A percentile compares a stretch with the other conserved stretches of the same genome.
Conservation (phyloP, 2,329 filamentous ascomycete species). For the Paraconiothyrium sp. region DNA sequence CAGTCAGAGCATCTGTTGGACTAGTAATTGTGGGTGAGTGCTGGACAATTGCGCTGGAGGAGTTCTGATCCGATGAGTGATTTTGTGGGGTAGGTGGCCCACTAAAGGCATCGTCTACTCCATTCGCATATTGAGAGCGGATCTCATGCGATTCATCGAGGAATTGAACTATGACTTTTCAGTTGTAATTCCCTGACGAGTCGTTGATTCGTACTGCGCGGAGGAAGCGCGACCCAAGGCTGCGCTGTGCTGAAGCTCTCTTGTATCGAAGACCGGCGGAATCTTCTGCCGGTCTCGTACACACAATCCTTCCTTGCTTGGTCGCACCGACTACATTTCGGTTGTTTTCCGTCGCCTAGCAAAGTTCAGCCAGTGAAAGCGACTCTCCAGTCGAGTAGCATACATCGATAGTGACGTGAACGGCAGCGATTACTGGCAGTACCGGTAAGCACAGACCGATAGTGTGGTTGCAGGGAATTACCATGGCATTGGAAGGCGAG, state of each 20-base stretch:
- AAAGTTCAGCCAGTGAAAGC: constrained; percentile 22
- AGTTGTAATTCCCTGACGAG: constrained; percentile 12
- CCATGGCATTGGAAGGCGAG: constrained; percentile 45
- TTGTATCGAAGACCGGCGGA: constrained; percentile 48
- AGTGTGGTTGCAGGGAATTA: constrained; percentile 22
- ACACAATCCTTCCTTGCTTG: constrained; percentile 44
- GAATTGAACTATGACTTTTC: constrained; percentile 44
- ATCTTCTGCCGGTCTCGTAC: constrained; percentile 47
- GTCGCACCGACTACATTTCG: constrained; percentile 45
- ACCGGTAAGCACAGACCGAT: constrained; percentile 24
- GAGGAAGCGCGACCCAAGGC: constrained; percentile 48
- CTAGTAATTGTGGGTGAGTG: constrained; percentile 31
- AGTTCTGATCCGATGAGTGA: constrained; percentile 25
- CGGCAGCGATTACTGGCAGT: constrained; percentile 47
- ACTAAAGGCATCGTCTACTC: constrained; percentile 27
- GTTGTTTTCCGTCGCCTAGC: constrained; percentile 47
- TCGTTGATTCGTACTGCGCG: constrained; percentile 33
- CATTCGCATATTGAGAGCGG: constrained; percentile 40
- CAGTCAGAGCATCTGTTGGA: constrained; percentile 44
- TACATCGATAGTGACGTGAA: constrained; percentile 51
- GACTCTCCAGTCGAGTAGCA: neutral
- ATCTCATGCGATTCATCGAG: constrained; percentile 48
- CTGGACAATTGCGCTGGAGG: constrained; percentile 24
- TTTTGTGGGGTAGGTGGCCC: constrained; percentile 22
- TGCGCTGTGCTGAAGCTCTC: constrained; percentile 42